These are phyloP conservation scores for Vicia faba DNA, from an alignment of 306 rosid genomes.

Conservation along the genomic window DNA sequence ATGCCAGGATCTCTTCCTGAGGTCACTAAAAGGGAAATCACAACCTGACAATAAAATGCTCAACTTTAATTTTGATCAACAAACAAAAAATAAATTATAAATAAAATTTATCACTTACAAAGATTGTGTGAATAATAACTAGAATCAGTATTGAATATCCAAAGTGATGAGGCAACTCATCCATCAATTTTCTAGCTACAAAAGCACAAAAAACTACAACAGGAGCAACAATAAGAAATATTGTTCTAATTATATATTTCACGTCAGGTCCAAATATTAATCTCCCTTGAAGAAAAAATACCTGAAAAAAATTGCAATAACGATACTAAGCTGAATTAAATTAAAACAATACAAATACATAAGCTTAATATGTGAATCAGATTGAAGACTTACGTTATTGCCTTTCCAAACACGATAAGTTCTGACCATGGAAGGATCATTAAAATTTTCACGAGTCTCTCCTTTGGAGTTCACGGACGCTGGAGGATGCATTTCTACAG, in stretches of 20 bases:
- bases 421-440: constrained; percentile 40
- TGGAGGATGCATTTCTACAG: constrained; percentile 38
- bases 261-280: constrained; percentile 93
- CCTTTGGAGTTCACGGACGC: constrained; percentile 33
- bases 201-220: constrained; percentile 35
- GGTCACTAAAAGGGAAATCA: constrained; percentile 62
- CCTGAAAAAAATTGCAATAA: constrained; percentile 48
- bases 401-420: constrained; percentile 84
- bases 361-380: not conserved
- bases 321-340: not conserved
- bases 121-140: constrained; percentile 9
- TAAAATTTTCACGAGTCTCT: not conserved
- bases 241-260: constrained; percentile 65
- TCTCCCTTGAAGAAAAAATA: constrained; percentile 80
- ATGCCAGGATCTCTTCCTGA: constrained; percentile 89
- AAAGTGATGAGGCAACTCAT: constrained; percentile 23
- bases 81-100: no score
- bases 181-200: constrained; percentile 9
- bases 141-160: not conserved
- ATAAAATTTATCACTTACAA: not conserved
- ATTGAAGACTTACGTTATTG: constrained; percentile 60
- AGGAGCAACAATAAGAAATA: constrained; percentile 75
- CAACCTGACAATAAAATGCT: constrained; percentile 50
- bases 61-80: not conserved
- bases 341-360: not conserved